These are phyloP conservation scores for Dipodascopsis tothii DNA, from an alignment of 805 yeast genomes.

Conservation along the genomic window DNA sequence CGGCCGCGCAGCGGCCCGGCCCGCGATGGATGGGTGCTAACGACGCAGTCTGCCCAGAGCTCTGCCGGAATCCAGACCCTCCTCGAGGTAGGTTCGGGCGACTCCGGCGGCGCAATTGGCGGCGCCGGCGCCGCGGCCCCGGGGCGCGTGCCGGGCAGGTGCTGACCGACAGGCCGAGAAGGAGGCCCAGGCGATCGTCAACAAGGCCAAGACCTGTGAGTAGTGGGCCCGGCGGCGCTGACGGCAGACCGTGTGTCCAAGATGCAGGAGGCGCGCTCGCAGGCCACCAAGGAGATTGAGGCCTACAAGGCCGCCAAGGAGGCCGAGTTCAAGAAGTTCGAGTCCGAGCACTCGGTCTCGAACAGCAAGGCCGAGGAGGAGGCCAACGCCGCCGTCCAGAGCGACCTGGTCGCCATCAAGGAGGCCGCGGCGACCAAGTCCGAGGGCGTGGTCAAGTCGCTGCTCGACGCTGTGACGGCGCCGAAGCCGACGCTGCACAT, in stretches of 20 bases:
- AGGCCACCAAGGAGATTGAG: slow-evolving; percentile 83
- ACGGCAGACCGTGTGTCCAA: slow-evolving; percentile 63
- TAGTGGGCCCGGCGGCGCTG: slow-evolving; percentile 21
- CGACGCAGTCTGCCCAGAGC: slow-evolving; percentile 36
- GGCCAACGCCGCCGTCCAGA: slow-evolving; percentile 66
- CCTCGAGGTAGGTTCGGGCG: slow-evolving; percentile 42
- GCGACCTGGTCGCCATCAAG: slow-evolving; percentile 63
- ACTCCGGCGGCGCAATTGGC: not conserved
- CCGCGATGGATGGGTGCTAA: not conserved
- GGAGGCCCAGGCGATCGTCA: slow-evolving; percentile 92
- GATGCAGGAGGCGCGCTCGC: slow-evolving; percentile 87
- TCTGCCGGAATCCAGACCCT: slow-evolving; percentile 63
- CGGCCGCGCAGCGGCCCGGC: not conserved
- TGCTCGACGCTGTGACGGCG: slow-evolving; percentile 68
- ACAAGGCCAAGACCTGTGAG: slow-evolving; percentile 81
- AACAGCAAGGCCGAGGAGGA: slow-evolving; percentile 70
- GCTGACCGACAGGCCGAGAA: slow-evolving; percentile 67
- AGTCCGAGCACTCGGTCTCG: slow-evolving; percentile 63
- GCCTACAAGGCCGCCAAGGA: slow-evolving; percentile 81
- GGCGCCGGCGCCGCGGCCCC: not conserved
- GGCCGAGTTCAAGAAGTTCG: slow-evolving; percentile 64
- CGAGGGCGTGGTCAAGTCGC: slow-evolving; percentile 58
- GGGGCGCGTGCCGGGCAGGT: no score
- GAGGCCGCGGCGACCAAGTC: slow-evolving; percentile 57
- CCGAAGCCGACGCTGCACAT: slow-evolving; percentile 80